phyloP scores from a whole-genome alignment of 306 rosid species.

The Malus fusca region DNA sequence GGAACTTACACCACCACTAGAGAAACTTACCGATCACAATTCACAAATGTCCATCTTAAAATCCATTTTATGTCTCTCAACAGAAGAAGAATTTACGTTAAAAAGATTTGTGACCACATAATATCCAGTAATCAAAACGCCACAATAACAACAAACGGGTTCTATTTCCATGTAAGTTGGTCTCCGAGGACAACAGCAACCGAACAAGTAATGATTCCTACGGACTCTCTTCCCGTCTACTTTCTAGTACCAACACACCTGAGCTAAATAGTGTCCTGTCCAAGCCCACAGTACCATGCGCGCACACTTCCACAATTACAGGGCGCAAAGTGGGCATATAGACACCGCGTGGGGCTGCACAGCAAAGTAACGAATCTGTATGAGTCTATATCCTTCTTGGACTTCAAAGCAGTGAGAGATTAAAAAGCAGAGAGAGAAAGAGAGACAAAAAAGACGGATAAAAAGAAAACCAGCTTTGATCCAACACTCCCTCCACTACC shows the following conservation, averaged over 20 bases:
- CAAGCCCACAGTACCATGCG: not conserved
- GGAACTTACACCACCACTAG: not conserved
- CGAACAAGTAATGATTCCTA: not conserved
- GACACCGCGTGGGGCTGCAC: not conserved
- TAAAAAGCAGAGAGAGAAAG: not conserved
- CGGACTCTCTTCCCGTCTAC: not conserved
- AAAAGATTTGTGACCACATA: no score
- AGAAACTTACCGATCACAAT: not conserved
- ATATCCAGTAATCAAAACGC: no score
- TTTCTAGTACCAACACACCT: not conserved
- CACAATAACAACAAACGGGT: no score
- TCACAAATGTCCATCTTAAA: not conserved
- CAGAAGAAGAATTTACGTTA: no score
- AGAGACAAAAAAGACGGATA: constrained; percentile 1
- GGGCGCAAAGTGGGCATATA: not conserved
- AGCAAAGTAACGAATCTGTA: not conserved
- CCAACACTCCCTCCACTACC: not conserved
- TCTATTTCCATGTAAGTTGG: no score
- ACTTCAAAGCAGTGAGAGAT: constrained; percentile 1
- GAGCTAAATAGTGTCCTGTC: not conserved
- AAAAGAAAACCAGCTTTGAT: constrained; percentile 44
- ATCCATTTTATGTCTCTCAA: not conserved
- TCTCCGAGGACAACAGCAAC: no score
- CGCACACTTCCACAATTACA: not conserved
- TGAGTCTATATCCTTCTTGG: not conserved